A percentile compares a stretch with the other conserved stretches of the same genome.
Evolutionary conservation across 2,329 filamentous ascomycete species (phyloP).

Genomic region (Phialemonium atrogriseum): DNA sequence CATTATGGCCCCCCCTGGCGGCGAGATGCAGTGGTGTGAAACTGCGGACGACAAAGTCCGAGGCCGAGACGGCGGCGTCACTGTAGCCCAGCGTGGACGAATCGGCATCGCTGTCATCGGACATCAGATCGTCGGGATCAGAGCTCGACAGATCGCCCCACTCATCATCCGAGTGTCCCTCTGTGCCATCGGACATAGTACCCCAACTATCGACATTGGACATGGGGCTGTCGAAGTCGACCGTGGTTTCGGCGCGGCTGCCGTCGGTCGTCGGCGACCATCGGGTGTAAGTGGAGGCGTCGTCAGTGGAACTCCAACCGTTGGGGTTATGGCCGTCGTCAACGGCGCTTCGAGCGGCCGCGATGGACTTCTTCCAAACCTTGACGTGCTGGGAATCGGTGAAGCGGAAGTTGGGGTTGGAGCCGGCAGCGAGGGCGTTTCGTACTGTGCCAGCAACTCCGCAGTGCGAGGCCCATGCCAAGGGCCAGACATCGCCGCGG

Average conservation of each 20-base stretch:
- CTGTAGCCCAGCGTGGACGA: conserved; percentile 7
- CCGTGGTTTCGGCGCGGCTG: conserved; percentile 9
- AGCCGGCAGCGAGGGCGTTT: conserved; percentile 15
- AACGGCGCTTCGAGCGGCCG: conserved; percentile 3
- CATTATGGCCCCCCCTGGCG: conserved; percentile 14
- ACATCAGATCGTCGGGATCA: no score
- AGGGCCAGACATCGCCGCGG: conserved; percentile 9
- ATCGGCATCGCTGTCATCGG: conserved; percentile 6
- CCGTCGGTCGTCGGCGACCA: no score
- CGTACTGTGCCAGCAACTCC: conserved; percentile 14
- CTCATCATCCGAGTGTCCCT: conserved; percentile 8
- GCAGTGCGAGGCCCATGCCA: conserved; percentile 17
- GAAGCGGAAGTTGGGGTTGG: conserved; percentile 15
- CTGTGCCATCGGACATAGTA: conserved; percentile 5
- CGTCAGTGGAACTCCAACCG: background rate
- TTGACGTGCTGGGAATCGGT: conserved; percentile 7
- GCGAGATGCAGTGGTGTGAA: conserved; percentile 17
- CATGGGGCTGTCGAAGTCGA: conserved; percentile 6
- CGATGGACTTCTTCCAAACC: conserved; percentile 8
- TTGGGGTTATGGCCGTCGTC: background rate
- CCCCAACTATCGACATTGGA: conserved; percentile 6
- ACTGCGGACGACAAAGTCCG: conserved; percentile 3
- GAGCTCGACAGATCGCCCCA: conserved; percentile 8
- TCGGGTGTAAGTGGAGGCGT: no score
- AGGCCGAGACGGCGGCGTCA: background rate